Conservation (phyloP, 345 rosid species). For the sweet orange (Citrus sinensis) region DVS_A1.0 CM039168.1:19550001-19550500, state of each 20-base stretch:
- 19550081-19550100: conserved; percentile 63
- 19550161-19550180: too few relatives aligned
- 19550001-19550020: too few relatives aligned
- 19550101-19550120: conserved; percentile 65
- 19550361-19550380: too few relatives aligned
- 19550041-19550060: not conserved
- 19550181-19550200: not conserved
- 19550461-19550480: too few relatives aligned
- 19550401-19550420: too few relatives aligned
- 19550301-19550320: conserved; percentile 23
- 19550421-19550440: too few relatives aligned
- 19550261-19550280: conserved; percentile 71
- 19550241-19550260: conserved; percentile 74
- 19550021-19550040: too few relatives aligned
- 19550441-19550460: too few relatives aligned
- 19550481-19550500: too few relatives aligned
- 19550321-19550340: conserved; percentile 66
- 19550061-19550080: conserved; percentile 62
- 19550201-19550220: conserved; percentile 42
- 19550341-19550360: conserved; percentile 78
- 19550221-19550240: conserved; percentile 92
- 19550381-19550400: too few relatives aligned
- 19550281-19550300: conserved; percentile 84
- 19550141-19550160: not conserved
- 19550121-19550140: conserved; percentile 31